These are phyloP conservation scores for Raphidocelis subcapitata DNA, from an alignment of 139 green algal species.

Conservation along the genomic window DNA sequence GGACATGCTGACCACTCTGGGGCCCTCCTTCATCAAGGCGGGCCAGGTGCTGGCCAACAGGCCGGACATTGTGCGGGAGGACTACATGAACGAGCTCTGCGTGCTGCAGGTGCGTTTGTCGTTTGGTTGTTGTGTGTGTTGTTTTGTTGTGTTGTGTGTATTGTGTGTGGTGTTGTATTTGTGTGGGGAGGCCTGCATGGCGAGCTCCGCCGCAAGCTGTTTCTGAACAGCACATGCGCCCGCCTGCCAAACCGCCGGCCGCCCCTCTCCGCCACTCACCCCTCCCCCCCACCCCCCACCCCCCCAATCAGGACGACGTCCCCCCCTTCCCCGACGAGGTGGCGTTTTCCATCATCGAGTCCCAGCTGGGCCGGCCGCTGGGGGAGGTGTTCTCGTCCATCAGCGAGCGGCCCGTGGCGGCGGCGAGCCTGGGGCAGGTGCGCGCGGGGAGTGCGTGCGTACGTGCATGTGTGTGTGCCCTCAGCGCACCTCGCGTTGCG, in stretches of 20 bases:
- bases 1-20: slow-evolving; percentile 83
- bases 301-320: slow-evolving; percentile 78
- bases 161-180: too few relatives aligned
- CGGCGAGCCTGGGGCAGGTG: slow-evolving; percentile 91
- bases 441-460: neutral
- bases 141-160: too few relatives aligned
- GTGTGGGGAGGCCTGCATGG: too few relatives aligned
- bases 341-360: slow-evolving; percentile 88
- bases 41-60: slow-evolving; percentile 97
- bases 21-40: slow-evolving; percentile 98
- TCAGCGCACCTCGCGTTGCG: neutral
- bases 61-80: slow-evolving; percentile 95
- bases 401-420: slow-evolving; percentile 82
- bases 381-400: slow-evolving; percentile 86
- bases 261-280: neutral
- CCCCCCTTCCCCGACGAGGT: slow-evolving; percentile 79
- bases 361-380: slow-evolving; percentile 81
- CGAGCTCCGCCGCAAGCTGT: too few relatives aligned
- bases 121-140: too few relatives aligned
- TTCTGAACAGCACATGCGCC: too few relatives aligned
- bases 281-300: neutral
- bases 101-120: slow-evolving; percentile 75
- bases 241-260: too few relatives aligned
- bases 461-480: too few relatives aligned
- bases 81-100: slow-evolving; percentile 99